A percentile compares a stretch with the other conserved stretches of the same genome.
These are phyloP conservation scores for Epichloe festucae DNA, from an alignment of 2,329 filamentous ascomycete genomes.

Conservation along the genomic window DNA sequence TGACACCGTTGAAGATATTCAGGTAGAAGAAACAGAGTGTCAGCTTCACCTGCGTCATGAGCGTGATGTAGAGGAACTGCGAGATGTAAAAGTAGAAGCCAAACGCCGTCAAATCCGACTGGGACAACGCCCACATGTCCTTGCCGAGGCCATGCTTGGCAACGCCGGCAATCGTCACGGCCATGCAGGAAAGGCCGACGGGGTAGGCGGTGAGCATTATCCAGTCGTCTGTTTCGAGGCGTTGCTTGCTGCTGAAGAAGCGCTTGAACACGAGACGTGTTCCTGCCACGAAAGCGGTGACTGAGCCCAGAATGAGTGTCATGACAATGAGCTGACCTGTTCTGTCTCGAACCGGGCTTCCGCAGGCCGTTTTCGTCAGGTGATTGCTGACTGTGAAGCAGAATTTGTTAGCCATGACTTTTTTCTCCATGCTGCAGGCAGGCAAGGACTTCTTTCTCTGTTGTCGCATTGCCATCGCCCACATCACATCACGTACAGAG, in stretches of 20 bases:
- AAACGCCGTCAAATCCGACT: constrained; percentile 26
- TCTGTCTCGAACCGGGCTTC: neutral
- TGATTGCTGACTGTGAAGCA: neutral
- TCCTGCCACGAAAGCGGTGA: constrained; percentile 18
- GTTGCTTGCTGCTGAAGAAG: constrained; percentile 19
- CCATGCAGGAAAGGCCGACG: constrained; percentile 16
- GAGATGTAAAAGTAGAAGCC: constrained; percentile 25
- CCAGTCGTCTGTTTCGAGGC: constrained; percentile 24
- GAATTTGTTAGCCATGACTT: too few relatives aligned
- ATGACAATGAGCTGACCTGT: neutral
- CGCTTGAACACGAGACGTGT: constrained; percentile 24
- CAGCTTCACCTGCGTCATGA: constrained; percentile 30
- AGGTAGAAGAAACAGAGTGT: constrained; percentile 37
- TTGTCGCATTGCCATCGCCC: too few relatives aligned
- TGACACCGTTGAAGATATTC: constrained; percentile 29
- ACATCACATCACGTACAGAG: neutral
- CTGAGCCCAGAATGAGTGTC: neutral
- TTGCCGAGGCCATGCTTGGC: constrained; percentile 26
- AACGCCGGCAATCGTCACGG: constrained; percentile 17
- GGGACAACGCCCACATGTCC: constrained; percentile 32
- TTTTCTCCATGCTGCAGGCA: too few relatives aligned
- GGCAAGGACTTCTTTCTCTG: too few relatives aligned
- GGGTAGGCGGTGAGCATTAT: constrained; percentile 16
- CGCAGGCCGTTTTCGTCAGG: neutral
- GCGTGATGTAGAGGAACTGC: constrained; percentile 27